Percentiles rank a stretch among this genome's conserved stretches.
Conservation (phyloP, 1,139 yeast genomes). For the Casaregolazyma suthepensis region DNA sequence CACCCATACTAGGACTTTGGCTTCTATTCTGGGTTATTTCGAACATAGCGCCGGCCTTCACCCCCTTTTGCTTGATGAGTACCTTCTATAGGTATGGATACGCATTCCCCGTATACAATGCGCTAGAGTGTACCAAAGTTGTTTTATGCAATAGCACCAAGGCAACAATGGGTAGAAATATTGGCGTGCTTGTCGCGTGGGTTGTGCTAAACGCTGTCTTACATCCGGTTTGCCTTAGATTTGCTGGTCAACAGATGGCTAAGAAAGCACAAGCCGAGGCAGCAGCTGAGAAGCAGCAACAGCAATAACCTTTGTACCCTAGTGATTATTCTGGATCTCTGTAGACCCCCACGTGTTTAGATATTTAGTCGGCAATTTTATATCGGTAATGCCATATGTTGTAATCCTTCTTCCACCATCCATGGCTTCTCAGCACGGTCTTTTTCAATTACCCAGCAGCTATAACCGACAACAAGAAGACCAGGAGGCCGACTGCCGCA, state of each 20-base stretch:
- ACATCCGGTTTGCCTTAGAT: slow-evolving; percentile 41
- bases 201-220: slow-evolving; percentile 42
- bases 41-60: slow-evolving; percentile 57
- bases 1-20: slow-evolving; percentile 55
- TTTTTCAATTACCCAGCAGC: slow-evolving; percentile 53
- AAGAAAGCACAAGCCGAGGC: slow-evolving; percentile 8
- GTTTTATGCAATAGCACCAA: slow-evolving; percentile 53
- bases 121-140: slow-evolving; percentile 50
- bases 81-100: slow-evolving; percentile 57
- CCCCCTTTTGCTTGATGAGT: slow-evolving; percentile 50
- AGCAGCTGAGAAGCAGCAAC: not conserved
- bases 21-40: slow-evolving; percentile 53
- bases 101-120: slow-evolving; percentile 58
- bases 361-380: not conserved
- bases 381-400: not conserved
- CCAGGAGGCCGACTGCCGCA: slow-evolving; percentile 95
- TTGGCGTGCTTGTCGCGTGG: slow-evolving; percentile 58
- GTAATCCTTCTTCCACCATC: slow-evolving; percentile 56
- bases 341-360: not conserved
- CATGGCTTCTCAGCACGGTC: slow-evolving; percentile 33
- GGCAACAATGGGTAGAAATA: slow-evolving; percentile 50
- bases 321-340: not conserved
- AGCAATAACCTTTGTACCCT: not conserved
- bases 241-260: slow-evolving; percentile 12
- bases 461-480: slow-evolving; percentile 70